A percentile compares a stretch with the other conserved stretches of the same genome.
phyloP scores from a whole-genome alignment of 2,329 filamentous ascomycete species.

The Ilyonectria mors-panacis region DNA sequence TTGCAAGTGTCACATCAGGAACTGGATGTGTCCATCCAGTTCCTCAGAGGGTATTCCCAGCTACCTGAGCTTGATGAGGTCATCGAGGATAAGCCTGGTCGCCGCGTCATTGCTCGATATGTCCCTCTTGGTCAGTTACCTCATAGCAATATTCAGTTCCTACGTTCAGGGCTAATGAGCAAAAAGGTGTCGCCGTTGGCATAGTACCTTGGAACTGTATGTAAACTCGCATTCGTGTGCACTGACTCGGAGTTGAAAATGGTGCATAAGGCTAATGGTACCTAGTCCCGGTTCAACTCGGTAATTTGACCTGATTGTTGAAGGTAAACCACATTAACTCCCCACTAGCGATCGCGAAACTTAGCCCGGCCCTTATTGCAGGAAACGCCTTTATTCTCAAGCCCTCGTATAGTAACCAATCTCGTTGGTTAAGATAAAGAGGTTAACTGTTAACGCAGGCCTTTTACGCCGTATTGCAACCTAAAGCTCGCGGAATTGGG shows the following conservation, averaged over 20 bases:
- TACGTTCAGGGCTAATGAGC: not conserved
- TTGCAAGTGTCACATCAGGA: not conserved
- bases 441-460: conserved; percentile 33
- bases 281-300: not conserved
- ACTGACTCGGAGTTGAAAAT: no score
- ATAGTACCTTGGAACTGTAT: conserved; percentile 70
- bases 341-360: conserved; percentile 65
- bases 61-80: conserved; percentile 49
- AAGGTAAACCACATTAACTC: conserved; percentile 58
- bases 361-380: conserved; percentile 69
- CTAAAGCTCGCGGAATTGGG: conserved; percentile 73
- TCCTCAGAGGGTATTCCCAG: not conserved
- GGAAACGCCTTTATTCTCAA: conserved; percentile 71
- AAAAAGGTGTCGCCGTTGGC: conserved; percentile 55
- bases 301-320: not conserved
- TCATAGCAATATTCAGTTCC: not conserved
- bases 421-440: not conserved
- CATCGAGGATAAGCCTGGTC: conserved; percentile 53
- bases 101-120: conserved; percentile 51
- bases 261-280: not conserved
- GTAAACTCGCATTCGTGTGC: not conserved
- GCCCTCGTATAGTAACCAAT: conserved; percentile 56
- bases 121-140: conserved; percentile 54
- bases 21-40: not conserved
- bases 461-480: conserved; percentile 70